phyloP scores from a whole-genome alignment of 2,329 filamentous ascomycete genomes.

The Exophiala spinifera region DNA sequence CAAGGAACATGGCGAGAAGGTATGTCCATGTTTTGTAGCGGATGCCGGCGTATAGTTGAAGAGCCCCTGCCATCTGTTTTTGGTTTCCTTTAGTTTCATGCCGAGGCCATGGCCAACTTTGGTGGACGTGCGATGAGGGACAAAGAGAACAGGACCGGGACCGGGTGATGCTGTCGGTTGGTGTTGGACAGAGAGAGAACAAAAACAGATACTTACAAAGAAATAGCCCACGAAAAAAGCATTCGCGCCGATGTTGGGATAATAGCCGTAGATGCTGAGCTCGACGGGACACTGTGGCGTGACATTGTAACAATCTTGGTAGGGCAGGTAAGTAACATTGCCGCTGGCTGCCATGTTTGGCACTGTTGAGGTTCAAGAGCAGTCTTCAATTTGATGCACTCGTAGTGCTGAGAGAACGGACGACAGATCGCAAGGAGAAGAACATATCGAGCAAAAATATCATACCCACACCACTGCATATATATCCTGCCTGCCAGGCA shows the following conservation, averaged over 20 bases:
- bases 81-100: not conserved
- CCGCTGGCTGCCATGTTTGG: constrained; percentile 6
- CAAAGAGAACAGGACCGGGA: too few relatives aligned
- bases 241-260: constrained; percentile 51
- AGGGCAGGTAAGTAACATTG: constrained; percentile 14
- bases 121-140: too few relatives aligned
- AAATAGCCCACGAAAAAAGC: constrained; percentile 53
- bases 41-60: constrained; percentile 51
- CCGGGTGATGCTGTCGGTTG: too few relatives aligned
- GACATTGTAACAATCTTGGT: constrained; percentile 32
- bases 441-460: too few relatives aligned
- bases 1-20: constrained; percentile 52
- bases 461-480: too few relatives aligned
- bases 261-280: constrained; percentile 52
- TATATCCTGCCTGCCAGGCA: too few relatives aligned
- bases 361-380: not conserved
- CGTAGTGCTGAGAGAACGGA: too few relatives aligned
- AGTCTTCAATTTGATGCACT: not conserved
- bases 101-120: not conserved
- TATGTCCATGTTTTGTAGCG: constrained; percentile 53
- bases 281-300: constrained; percentile 41
- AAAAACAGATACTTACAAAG: constrained; percentile 35
- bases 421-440: not conserved
- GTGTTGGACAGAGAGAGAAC: not conserved
- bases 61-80: constrained; percentile 42